phyloP scores from a whole-genome alignment of 1,139 yeast species.

The Suhomyces choctaworum region DNA sequence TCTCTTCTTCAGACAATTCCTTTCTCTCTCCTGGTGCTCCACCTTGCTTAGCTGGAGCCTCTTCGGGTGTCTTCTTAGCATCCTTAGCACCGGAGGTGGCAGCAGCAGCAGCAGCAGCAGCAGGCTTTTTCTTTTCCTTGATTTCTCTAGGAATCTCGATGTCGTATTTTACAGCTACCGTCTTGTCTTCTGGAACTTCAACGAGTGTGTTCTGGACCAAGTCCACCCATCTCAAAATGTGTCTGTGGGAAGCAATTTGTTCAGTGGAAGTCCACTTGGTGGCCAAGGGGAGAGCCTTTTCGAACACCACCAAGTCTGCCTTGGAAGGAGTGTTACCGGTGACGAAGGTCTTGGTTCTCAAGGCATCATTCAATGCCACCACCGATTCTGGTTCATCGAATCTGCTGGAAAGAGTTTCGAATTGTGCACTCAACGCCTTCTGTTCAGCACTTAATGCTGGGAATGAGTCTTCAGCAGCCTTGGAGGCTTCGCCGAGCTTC shows the following conservation, averaged over 20 bases:
- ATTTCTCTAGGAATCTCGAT: slow-evolving; percentile 61
- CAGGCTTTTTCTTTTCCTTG: slow-evolving; percentile 51
- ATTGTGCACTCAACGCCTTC: slow-evolving; percentile 78
- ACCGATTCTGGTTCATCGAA: slow-evolving; percentile 57
- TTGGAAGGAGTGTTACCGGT: slow-evolving; percentile 64
- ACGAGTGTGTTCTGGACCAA: slow-evolving; percentile 70
- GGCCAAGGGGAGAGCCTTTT: slow-evolving; percentile 61
- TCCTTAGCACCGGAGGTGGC: slow-evolving; percentile 12
- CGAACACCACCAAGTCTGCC: slow-evolving; percentile 69
- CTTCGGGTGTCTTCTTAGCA: slow-evolving; percentile 16
- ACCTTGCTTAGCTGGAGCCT: slow-evolving; percentile 19
- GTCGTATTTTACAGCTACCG: slow-evolving; percentile 57
- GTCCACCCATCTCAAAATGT: slow-evolving; percentile 88
- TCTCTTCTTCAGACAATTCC: slow-evolving; percentile 56
- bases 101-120: slow-evolving; percentile 33
- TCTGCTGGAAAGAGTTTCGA: slow-evolving; percentile 68
- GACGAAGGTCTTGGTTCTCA: slow-evolving; percentile 70
- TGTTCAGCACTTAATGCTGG: slow-evolving; percentile 47
- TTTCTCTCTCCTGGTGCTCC: slow-evolving; percentile 21
- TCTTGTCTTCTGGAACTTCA: slow-evolving; percentile 50
- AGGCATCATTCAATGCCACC: slow-evolving; percentile 62
- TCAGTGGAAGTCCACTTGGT: slow-evolving; percentile 55
- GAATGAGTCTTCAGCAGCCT: slow-evolving; percentile 30
- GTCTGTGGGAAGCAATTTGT: slow-evolving; percentile 63
- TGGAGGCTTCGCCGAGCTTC: slow-evolving; percentile 35